Evolutionary conservation across 352 stramenopile genomes (phyloP).

Genomic region (Thraustochytrium striatum): DNA sequence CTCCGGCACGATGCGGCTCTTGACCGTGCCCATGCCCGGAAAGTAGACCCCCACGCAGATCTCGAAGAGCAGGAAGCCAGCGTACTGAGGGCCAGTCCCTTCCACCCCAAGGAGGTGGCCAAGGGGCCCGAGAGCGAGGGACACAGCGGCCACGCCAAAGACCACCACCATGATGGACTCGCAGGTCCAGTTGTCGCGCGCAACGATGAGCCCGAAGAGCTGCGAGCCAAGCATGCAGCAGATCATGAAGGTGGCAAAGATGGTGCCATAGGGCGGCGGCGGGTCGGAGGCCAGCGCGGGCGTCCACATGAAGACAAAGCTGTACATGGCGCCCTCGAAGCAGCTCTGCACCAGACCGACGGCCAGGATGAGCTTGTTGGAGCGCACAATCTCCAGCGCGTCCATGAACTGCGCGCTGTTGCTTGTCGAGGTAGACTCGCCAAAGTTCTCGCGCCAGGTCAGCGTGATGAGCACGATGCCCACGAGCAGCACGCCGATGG

Average conservation of each 20-base stretch:
- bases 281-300: slow-evolving; percentile 58
- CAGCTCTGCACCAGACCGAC: slow-evolving; percentile 59
- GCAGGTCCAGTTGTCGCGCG: slow-evolving; percentile 59
- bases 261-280: slow-evolving; percentile 63
- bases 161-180: slow-evolving; percentile 54
- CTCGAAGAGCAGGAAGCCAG: slow-evolving; percentile 75
- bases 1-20: slow-evolving; percentile 70
- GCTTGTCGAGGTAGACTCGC: slow-evolving; percentile 52
- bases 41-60: slow-evolving; percentile 74
- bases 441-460: slow-evolving; percentile 73
- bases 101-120: slow-evolving; percentile 62
- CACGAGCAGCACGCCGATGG: slow-evolving; percentile 59
- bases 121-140: slow-evolving; percentile 58
- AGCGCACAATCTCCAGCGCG: slow-evolving; percentile 57
- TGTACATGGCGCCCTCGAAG: slow-evolving; percentile 76
- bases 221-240: slow-evolving; percentile 69
- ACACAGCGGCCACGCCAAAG: slow-evolving; percentile 56
- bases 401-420: slow-evolving; percentile 59
- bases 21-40: slow-evolving; percentile 67
- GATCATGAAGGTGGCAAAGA: slow-evolving; percentile 80
- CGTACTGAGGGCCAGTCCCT: slow-evolving; percentile 55
- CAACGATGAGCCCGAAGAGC: slow-evolving; percentile 64
- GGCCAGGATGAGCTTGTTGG: slow-evolving; percentile 57
- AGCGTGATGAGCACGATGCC: slow-evolving; percentile 56
- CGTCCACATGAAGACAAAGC: slow-evolving; percentile 84